Conservation (phyloP, 148 eudicot genomes). For the Hydrangea macrophylla region DNA sequence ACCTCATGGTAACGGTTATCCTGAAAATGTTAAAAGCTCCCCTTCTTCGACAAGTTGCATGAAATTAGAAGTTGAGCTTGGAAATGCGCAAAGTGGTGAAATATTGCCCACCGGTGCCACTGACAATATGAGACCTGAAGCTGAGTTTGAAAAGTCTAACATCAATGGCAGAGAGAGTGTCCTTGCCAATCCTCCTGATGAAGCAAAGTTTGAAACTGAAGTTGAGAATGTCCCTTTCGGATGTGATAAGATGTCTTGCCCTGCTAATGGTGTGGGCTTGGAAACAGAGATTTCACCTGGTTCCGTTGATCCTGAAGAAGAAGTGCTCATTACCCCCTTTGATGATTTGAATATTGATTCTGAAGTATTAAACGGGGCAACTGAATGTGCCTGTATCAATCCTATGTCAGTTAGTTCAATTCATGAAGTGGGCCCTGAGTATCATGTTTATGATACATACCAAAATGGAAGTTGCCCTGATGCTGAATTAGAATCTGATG, state of each 20-base stretch:
- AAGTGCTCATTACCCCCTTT: constrained; percentile 1
- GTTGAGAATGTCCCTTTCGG: constrained; percentile 22
- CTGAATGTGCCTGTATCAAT: constrained; percentile 11
- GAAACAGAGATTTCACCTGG: constrained; percentile 31
- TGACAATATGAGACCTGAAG: constrained; percentile 14
- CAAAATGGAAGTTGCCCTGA: constrained; percentile 6
- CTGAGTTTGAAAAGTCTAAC: constrained; percentile 10
- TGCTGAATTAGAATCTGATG: constrained; percentile 21
- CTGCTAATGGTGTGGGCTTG: constrained; percentile 15
- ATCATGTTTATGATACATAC: constrained; percentile 2
- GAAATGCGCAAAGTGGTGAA: constrained; percentile 7
- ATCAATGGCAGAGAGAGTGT: neutral
- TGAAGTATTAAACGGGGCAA: constrained; percentile 19
- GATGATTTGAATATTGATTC: constrained; percentile 16
- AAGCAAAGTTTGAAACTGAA: constrained; percentile 18
- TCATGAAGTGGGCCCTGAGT: neutral
- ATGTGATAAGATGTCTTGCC: constrained; percentile 19
- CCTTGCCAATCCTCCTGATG: constrained; percentile 16
- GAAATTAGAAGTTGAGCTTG: constrained; percentile 14
- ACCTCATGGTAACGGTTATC: constrained; percentile 18
- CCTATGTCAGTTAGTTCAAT: neutral
- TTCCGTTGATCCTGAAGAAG: constrained; percentile 24
- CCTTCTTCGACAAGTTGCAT: constrained; percentile 17
- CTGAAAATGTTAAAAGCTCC: constrained; percentile 16
- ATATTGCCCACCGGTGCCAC: constrained; percentile 7